Base-by-base conservation (phyloP, 2,329 filamentous ascomycete species). In the Seiridium cupressi region DNA sequence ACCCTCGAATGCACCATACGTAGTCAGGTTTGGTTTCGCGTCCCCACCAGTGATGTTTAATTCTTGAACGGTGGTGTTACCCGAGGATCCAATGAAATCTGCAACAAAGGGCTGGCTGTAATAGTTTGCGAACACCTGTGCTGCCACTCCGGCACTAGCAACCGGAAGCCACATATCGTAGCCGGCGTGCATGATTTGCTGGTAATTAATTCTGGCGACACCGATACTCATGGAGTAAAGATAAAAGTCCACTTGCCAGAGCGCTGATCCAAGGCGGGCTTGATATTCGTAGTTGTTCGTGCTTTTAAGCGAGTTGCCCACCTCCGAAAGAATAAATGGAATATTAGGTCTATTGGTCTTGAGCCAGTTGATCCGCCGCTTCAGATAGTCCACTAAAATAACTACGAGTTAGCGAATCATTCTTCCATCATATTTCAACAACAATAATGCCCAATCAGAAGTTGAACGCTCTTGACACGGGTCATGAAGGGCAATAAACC, bases 221-320 rank as follows among this genome's bases (percentile, higher is more conserved):
- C 74, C 74, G n/a, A 75, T 68, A 42, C 60, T 63, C 63, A 76
- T 71, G 51, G 63, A 59, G 58, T 76, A 75, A 1, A 76, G 66
- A 61, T 75, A 74, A 63, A 74, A 73, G 57, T 75, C 73, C 11
- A 74, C 70, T 60, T 73, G 71, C 73, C 73, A 76, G 3, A 76
- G 66, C 4, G 73, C 71, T 8, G 70, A 71, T 13, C 73, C 74
- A 13, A 76, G 70, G 4, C 70, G 68, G 3, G 69, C 69, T 59
- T 75, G 72, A 58, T 72, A 74, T 47, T 66, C 63, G 58, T 73
- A 74, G 31, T 64, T 65, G 60, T 74, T 70, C 4, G 66, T 71
- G 3, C 44, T 57, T 13, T 70, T 63, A 0, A 76, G 68, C 5
- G 71, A 74, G 63, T 74, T 76, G 55, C 74, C 73, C 4, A 76